A percentile compares a stretch with the other conserved stretches of the same genome.
These are phyloP conservation scores for Fusarium haematococcum DNA, from an alignment of 2,329 filamentous ascomycete species.

Conservation along the genomic window DNA sequence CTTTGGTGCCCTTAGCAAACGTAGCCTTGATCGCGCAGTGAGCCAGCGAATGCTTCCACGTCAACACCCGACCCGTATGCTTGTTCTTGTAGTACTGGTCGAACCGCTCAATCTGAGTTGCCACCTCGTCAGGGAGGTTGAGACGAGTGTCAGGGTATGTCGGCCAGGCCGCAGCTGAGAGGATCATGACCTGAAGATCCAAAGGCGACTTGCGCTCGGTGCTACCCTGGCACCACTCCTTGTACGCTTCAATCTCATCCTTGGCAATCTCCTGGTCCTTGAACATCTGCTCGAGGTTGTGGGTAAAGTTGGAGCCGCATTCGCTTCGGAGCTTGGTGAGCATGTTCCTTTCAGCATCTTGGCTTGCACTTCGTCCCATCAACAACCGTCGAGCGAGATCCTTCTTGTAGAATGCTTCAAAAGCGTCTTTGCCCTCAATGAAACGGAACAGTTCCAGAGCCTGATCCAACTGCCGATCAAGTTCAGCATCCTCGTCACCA, in stretches of 20 bases:
- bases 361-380: constrained; percentile 92
- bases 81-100: constrained; percentile 89
- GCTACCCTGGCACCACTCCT: constrained; percentile 70
- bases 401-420: constrained; percentile 99
- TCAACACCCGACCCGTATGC: constrained; percentile 86
- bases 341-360: constrained; percentile 97
- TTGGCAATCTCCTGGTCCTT: constrained; percentile 94
- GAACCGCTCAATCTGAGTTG: constrained; percentile 82
- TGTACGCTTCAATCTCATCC: constrained; percentile 94
- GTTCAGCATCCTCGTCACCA: constrained; percentile 89
- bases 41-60: constrained; percentile 93
- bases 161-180: constrained; percentile 95
- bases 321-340: constrained; percentile 90
- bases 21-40: constrained; percentile 87
- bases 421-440: constrained; percentile 96
- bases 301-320: constrained; percentile 93
- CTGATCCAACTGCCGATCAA: constrained; percentile 92
- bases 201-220: constrained; percentile 63
- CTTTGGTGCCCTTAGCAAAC: constrained; percentile 85
- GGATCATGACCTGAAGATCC: constrained; percentile 82
- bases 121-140: constrained; percentile 80
- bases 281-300: constrained; percentile 99
- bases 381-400: constrained; percentile 90
- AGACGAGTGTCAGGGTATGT: constrained; percentile 82
- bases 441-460: constrained; percentile 96